Conservation (phyloP, 495 filamentous ascomycete genomes). For the Hyphodiscus hymeniophilus region DNA sequence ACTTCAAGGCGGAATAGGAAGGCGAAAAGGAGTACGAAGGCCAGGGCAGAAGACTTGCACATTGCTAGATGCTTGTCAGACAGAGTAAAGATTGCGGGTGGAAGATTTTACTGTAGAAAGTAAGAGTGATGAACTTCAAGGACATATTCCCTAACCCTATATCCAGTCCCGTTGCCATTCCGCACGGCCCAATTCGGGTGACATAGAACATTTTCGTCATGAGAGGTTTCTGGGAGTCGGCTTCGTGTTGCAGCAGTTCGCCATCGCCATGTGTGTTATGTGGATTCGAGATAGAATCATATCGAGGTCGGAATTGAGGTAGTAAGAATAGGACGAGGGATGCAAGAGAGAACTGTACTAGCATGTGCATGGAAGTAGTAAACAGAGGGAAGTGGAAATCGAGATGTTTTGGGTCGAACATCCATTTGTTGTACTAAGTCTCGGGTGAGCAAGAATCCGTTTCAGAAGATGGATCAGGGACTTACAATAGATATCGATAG, state of each 20-base stretch:
- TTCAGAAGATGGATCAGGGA: constrained; percentile 5
- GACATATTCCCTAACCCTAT: constrained; percentile 96
- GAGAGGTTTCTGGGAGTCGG: constrained; percentile 59
- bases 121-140: constrained; percentile 88
- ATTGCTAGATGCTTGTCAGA: constrained; percentile 51
- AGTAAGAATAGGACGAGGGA: constrained; percentile 72
- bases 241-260: constrained; percentile 40
- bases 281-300: constrained; percentile 32
- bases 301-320: constrained; percentile 71
- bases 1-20: constrained; percentile 89
- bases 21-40: constrained; percentile 92
- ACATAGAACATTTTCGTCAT: constrained; percentile 91
- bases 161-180: constrained; percentile 86
- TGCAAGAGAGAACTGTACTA: constrained; percentile 85
- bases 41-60: constrained; percentile 96
- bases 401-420: constrained; percentile 81
- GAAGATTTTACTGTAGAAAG: constrained; percentile 82
- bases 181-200: constrained; percentile 88
- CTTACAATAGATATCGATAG: constrained; percentile 90
- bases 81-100: not conserved
- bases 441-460: not conserved
- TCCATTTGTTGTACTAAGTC: constrained; percentile 97
- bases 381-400: constrained; percentile 94
- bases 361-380: constrained; percentile 91
- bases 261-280: constrained; percentile 35